Evolutionary conservation across 768 basidiomycete species (phyloP).

Genomic region (Basidioascus undulatus): DNA sequence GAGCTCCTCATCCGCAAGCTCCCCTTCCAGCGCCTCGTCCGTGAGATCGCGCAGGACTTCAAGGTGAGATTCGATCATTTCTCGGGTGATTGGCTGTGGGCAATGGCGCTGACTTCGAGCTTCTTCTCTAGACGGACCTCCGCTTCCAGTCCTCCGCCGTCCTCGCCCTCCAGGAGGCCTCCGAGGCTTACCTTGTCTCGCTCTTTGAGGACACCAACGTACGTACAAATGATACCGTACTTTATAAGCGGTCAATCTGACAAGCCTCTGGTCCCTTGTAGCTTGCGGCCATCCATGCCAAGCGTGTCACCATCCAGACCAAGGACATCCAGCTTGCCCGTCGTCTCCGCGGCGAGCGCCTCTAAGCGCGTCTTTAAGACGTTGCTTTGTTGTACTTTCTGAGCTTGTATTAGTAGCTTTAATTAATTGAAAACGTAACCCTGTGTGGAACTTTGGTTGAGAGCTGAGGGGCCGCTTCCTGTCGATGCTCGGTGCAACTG

Average conservation of each 20-base stretch:
- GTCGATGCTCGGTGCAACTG: too few relatives aligned
- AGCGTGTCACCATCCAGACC: conserved; percentile 44
- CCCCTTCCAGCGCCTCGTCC: conserved; percentile 40
- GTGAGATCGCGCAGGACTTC: conserved; percentile 63
- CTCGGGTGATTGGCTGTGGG: too few relatives aligned
- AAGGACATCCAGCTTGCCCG: conserved; percentile 25
- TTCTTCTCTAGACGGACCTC: conserved; percentile 26
- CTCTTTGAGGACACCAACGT: conserved; percentile 28
- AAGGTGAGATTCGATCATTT: too few relatives aligned
- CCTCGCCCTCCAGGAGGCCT: conserved; percentile 29
- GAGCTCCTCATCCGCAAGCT: conserved; percentile 20
- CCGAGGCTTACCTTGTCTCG: conserved; percentile 30
- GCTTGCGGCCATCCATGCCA: conserved; percentile 24
- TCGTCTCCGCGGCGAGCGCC: conserved; percentile 26
- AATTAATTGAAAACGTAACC: too few relatives aligned
- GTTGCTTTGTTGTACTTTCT: too few relatives aligned
- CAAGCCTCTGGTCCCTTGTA: too few relatives aligned
- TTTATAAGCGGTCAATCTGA: not conserved
- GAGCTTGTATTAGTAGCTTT: too few relatives aligned
- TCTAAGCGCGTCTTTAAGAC: conserved; percentile 17
- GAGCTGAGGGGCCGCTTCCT: too few relatives aligned
- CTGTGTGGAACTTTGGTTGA: too few relatives aligned
- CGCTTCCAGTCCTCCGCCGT: conserved; percentile 30
- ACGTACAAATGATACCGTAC: too few relatives aligned
- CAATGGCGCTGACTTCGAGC: too few relatives aligned